phyloP scores from a whole-genome alignment of 345 rosid species.

The Acer yangbiense region DNA sequence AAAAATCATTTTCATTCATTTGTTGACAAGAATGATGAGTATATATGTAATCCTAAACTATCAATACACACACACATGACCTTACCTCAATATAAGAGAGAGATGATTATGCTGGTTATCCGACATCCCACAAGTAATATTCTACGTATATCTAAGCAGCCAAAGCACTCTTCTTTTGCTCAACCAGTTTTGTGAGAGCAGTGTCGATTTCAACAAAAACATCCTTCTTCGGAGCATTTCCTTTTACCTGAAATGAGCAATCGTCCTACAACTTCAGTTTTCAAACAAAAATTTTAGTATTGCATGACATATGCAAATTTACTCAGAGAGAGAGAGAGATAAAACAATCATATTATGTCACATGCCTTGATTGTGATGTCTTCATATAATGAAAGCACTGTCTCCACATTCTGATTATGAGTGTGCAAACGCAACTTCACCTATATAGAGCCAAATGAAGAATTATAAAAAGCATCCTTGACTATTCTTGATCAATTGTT shows the following conservation, averaged over 20 bases:
- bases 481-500: neutral
- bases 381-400: conserved; percentile 78
- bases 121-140: neutral
- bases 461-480: neutral
- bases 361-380: conserved; percentile 77
- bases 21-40: neutral
- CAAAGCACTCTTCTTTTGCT: conserved; percentile 37
- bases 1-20: neutral
- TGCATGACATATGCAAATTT: neutral
- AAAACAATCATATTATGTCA: neutral
- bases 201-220: conserved; percentile 56
- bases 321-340: conserved; percentile 22
- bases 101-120: neutral
- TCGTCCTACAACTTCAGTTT: neutral
- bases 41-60: neutral
- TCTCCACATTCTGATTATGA: conserved; percentile 78
- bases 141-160: conserved; percentile 27
- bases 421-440: conserved; percentile 80
- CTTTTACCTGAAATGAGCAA: conserved; percentile 55
- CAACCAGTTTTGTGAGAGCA: conserved; percentile 50
- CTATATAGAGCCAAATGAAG: conserved; percentile 31
- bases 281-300: neutral
- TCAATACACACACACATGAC: neutral
- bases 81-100: neutral
- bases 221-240: conserved; percentile 55